Evolutionary conservation across 2,329 filamentous ascomycete species (phyloP).

Genomic region (Exophiala sp.): DNA sequence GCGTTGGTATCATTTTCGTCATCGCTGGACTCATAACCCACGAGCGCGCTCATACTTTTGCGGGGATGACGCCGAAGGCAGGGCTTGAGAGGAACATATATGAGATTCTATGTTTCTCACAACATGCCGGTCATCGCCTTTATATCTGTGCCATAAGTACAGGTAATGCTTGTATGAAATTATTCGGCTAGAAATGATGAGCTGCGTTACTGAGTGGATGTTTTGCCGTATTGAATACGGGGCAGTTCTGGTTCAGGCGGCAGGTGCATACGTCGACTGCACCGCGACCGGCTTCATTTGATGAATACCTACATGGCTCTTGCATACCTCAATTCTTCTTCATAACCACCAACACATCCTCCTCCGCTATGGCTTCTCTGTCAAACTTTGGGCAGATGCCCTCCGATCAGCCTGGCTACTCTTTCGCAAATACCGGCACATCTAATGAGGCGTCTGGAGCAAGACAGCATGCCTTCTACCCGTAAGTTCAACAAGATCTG

Average conservation of each 20-base stretch:
- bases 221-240: not conserved
- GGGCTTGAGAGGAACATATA: not conserved
- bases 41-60: constrained; percentile 33
- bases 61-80: not conserved
- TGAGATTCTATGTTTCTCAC: not conserved
- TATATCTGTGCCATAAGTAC: no score
- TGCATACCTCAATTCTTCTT: constrained; percentile 4
- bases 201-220: not conserved
- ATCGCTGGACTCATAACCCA: constrained; percentile 44
- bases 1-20: constrained; percentile 39
- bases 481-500: constrained; percentile 57
- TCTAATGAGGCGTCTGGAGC: constrained; percentile 46
- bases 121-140: not conserved
- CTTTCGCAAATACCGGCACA: constrained; percentile 53
- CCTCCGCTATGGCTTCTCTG: constrained; percentile 51
- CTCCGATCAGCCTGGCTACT: constrained; percentile 56
- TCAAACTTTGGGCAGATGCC: constrained; percentile 48
- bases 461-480: constrained; percentile 82
- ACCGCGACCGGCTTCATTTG: not conserved
- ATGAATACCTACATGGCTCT: not conserved
- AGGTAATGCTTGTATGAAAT: no score
- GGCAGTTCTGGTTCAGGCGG: not conserved
- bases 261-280: constrained; percentile 2
- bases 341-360: not conserved
- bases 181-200: not conserved